A percentile compares a stretch with the other conserved stretches of the same genome.
phyloP scores from a whole-genome alignment of 345 rosid species.

The Psidium friedrichsthalianum region DNA sequence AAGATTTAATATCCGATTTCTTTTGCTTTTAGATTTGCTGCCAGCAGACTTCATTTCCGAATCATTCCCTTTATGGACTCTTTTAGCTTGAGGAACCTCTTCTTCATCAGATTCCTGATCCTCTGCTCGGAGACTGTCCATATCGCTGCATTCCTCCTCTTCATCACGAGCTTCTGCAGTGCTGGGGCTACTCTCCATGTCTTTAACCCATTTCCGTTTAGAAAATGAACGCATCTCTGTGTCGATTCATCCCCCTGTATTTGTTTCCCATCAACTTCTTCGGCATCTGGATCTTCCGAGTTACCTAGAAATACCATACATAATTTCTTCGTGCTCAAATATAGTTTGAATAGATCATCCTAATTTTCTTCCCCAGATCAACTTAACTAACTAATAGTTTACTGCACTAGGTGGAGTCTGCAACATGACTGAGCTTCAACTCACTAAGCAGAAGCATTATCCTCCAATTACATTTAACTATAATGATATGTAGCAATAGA shows the following conservation, averaged over 20 bases:
- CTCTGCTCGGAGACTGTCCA: neutral
- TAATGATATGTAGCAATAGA: neutral
- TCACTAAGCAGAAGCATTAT: neutral
- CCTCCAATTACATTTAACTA: neutral
- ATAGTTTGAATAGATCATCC: neutral
- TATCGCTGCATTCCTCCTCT: conserved; percentile 22
- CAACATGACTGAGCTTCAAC: neutral
- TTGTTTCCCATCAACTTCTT: conserved; percentile 17
- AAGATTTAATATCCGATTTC: conserved; percentile 7
- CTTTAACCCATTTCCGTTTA: conserved; percentile 20
- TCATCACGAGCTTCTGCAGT: conserved; percentile 27
- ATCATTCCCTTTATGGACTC: neutral
- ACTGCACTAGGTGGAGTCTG: neutral
- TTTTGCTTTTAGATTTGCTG: conserved; percentile 10
- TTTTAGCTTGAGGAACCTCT: conserved; percentile 6
- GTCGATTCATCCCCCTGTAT: conserved; percentile 25
- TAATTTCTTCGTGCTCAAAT: neutral
- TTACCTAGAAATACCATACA: conserved; percentile 14
- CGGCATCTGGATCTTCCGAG: conserved; percentile 26
- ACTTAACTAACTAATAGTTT: neutral
- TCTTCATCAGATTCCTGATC: conserved; percentile 11
- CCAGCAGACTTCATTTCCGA: conserved; percentile 14
- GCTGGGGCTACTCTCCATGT: conserved; percentile 18
- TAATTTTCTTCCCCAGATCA: neutral
- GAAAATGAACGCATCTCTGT: conserved; percentile 28